Evolutionary conservation across 805 yeast genomes (phyloP), one percentile per base, ranked within the genome.

Genomic region (Spathaspora hagerdaliae): DNA sequence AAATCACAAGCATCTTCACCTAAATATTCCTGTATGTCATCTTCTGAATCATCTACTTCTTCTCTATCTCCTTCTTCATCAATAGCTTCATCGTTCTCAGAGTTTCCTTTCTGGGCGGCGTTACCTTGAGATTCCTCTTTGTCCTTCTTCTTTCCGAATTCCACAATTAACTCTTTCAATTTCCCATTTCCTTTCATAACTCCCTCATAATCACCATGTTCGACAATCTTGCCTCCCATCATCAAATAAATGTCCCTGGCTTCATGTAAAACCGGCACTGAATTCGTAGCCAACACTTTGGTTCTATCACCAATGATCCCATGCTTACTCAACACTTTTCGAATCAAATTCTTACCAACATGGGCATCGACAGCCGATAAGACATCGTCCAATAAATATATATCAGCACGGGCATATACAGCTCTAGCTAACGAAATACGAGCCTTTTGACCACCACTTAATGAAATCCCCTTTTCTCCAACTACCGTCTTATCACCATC

Each of bases 141-240:
- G 12, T 53, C 54, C 19, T 51, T 52, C n/a, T 56, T 47, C 19
- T 55, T 50, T 10, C 67, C 65, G 46, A 61, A 66, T 39, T 68
- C 73, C 7, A 48, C 50, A 36, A 67, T 61, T 48, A 69, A 56
- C 12, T 51, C 49, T 4, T 63, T 61, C 31, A 77, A 62, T 8
- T 63, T 66, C 1, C 74, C 64, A 11, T 59, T 60, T n/a, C 38
- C 39, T 12, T 53, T 54, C 73, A 77, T 59, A 13, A 81, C 73
- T 40, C 76, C 75, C 7, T 65, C 58, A 57, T 75, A 85, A 7
- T 72, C 67, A 10, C 88, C 71, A n/a, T 58, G 49, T 48, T 70
- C 75, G n/a, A 54, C 46, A 19, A 69, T 61, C 14, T 54, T 48
- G 6, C 68, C 67, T 19, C 45, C 50, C 33, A 54, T 56, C 45